Evolutionary conservation across 2,329 filamentous ascomycete species (phyloP), one percentile per base, ranked within the genome.

Genomic region (Lizonia empirigonia): DNA sequence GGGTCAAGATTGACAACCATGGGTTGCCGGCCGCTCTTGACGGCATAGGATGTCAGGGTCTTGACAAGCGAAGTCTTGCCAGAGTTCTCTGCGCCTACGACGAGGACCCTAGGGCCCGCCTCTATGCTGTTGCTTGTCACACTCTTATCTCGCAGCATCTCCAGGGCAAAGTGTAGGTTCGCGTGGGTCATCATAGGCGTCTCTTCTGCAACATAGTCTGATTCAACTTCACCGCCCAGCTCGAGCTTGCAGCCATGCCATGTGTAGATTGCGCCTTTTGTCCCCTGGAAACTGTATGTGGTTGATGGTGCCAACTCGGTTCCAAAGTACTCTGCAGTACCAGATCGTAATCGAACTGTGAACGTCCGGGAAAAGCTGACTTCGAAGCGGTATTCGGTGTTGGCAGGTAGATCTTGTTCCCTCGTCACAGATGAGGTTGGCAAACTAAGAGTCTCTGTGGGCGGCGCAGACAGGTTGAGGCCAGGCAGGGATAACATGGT

Each of bases 241-340:
- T 97, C 90, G 54, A 99, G 77, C 44, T 85, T 85, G 75, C 91
- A 97, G 64, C 94, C 93, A 67, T 93, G 86, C 88, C 91, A 96
- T 41, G 92, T 96, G 73, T 90, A 90, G 66, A 99, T 88, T 55
- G 93, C 92, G 50, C 89, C 89, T 77, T 95, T 95, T 61, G 83
- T 84, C 48, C 90, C 89, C 36, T 83, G 82, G 74, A 99, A 93
- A 24, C 81, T 86, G 77, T 97, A 97, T 8, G 84, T 81, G 42
- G 88, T 88, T 49, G 88, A 88, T 8, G 84, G 82, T 9, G 91
- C 91, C 34, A 99, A 87, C 76, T 99, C 94, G 47, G 93, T 92
- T 69, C 94, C 94, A 70, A 97, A 96, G 68, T 96, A 85, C 74
- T 99, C 94, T 39, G 93, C 94, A 1, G 87, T 91, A 55, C 94